phyloP scores from a whole-genome alignment of 768 basidiomycete genomes.

The Arthromyces matolae region DNA sequence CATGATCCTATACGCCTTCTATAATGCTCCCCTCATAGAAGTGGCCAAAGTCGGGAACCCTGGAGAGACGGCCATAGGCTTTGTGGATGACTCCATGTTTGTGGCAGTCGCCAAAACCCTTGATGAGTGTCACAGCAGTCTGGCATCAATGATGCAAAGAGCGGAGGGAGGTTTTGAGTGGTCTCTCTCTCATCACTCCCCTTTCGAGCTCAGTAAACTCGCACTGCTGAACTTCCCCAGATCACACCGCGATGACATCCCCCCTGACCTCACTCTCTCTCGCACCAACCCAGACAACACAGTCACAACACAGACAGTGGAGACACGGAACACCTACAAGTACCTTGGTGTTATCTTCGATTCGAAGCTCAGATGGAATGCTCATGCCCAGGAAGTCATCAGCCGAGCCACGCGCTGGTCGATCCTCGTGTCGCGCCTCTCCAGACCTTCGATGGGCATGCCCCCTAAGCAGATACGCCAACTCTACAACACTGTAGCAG shows the following conservation, averaged over 20 bases:
- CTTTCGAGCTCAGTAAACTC: slow-evolving; percentile 28
- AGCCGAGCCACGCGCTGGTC: too few relatives aligned
- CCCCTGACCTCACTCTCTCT: not conserved
- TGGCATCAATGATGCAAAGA: slow-evolving; percentile 25
- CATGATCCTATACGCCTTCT: not conserved
- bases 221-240: not conserved
- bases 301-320: not conserved
- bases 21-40: not conserved
- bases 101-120: not conserved
- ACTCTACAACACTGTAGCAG: not conserved
- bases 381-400: not conserved
- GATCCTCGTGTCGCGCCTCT: not conserved
- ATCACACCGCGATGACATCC: not conserved
- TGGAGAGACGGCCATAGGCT: not conserved
- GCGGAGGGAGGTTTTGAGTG: slow-evolving; percentile 22
- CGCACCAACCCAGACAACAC: not conserved
- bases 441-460: not conserved
- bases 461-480: not conserved
- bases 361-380: not conserved
- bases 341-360: not conserved
- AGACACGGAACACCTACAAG: not conserved
- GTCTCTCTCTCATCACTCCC: slow-evolving; percentile 23
- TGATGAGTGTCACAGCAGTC: not conserved
- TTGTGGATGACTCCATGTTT: not conserved
- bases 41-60: not conserved